These are phyloP conservation scores for Suhomyces pyralidae DNA, from an alignment of 805 yeast genomes.

Conservation along the genomic window DNA sequence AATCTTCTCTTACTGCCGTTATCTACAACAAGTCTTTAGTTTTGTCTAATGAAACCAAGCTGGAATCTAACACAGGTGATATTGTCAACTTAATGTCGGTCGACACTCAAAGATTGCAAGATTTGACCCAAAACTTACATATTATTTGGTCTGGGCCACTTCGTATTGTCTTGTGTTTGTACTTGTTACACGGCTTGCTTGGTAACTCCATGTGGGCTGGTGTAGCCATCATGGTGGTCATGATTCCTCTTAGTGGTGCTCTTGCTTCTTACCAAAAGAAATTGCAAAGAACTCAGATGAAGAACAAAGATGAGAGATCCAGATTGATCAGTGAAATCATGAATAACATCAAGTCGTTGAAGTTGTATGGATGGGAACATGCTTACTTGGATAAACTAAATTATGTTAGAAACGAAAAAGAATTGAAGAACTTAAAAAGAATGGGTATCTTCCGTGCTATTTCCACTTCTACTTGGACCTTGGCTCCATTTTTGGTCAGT, in stretches of 20 bases:
- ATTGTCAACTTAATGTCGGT: conserved; percentile 93
- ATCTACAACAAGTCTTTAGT: conserved; percentile 67
- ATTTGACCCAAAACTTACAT: conserved; percentile 72
- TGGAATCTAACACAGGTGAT: conserved; percentile 80
- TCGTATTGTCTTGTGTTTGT: conserved; percentile 73
- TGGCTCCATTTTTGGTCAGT: conserved; percentile 87
- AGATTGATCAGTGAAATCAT: conserved; percentile 83
- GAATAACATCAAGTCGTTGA: conserved; percentile 87
- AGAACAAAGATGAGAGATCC: conserved; percentile 86
- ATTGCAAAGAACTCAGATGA: conserved; percentile 84
- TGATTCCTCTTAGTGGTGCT: conserved; percentile 76
- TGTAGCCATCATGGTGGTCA: conserved; percentile 68
- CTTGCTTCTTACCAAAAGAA: conserved; percentile 66
- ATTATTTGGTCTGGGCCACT: conserved; percentile 92
- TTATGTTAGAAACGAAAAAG: conserved; percentile 84
- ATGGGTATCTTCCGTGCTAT: conserved; percentile 73
- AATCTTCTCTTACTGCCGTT: conserved; percentile 63
- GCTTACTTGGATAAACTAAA: conserved; percentile 75
- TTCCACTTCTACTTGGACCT: conserved; percentile 72
- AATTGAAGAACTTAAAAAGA: conserved; percentile 68
- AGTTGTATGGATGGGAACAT: conserved; percentile 92
- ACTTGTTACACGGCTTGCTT: conserved; percentile 65
- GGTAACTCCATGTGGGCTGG: conserved; percentile 98
- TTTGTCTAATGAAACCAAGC: conserved; percentile 69
- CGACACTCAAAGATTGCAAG: conserved; percentile 86